Base-by-base conservation (phyloP, 2,329 filamentous ascomycete genomes). In the Xylaria sp. region DNA sequence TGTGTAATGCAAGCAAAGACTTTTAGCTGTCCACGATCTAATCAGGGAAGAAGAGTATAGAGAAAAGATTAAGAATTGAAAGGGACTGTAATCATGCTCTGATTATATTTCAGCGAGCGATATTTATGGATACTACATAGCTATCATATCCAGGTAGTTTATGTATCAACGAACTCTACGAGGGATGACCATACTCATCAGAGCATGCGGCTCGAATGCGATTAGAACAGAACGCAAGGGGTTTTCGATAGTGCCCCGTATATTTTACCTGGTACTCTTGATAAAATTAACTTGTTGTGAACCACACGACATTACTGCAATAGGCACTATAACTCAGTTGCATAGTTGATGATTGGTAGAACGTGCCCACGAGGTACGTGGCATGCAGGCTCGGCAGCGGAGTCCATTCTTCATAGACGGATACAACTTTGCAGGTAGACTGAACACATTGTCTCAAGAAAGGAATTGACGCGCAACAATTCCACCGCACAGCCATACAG, bases 291-390 rank as follows among this genome's bases (percentile, higher is more conserved):
- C 31, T 9, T 5, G 6, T 33, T 33, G 31, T 25, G n/a, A n/a
- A n/a, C n/a, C n/a, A n/a, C n/a, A 2, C 25, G 3, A 25, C 25
- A 25, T 25, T 25, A 25, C 25, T 25, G 25, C 25, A 28, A 28
- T 28, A 36, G 33, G 33, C 10, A 36, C 33, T 36, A 10, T 36
- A 36, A 36, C 33, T 36, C 10, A 7, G 7, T 10, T 23, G 8
- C 20, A 15, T 31, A 52, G 13, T 15, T 18, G 23, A 59, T 57
- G 36, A 36, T 39, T 31, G 33, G 43, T 52, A 68, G 39, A 57
- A 59, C 48, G n/a, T 6, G 48, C 69, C 59, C 66, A 63, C 63
- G 66, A 62, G 33, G 23, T 66, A 69, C 69, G 69, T 43, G 69
- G 66, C 69, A 69, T 51, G 49, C 54, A 43, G 57, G 41, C 67